Percentiles rank a stretch among this genome's conserved stretches.
These are phyloP conservation scores for Pseudophaeomoniella oleicola DNA, from an alignment of 2,329 filamentous ascomycete genomes.

Conservation along the genomic window DNA sequence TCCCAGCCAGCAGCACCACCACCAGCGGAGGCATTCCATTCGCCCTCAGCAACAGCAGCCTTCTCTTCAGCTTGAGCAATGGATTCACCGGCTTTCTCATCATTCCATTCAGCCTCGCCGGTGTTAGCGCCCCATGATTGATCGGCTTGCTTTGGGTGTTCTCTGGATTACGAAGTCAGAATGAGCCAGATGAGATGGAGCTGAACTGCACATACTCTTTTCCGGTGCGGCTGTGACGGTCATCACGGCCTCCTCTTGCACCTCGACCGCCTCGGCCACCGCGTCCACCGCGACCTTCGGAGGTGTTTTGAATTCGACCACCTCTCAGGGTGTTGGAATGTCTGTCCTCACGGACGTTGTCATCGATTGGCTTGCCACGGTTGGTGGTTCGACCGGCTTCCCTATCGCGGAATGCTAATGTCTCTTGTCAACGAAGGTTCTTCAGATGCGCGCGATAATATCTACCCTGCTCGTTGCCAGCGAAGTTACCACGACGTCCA, in stretches of 20 bases:
- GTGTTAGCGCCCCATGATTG: constrained; percentile 79
- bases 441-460: constrained; percentile 12
- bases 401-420: constrained; percentile 74
- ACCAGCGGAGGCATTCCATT: constrained; percentile 20
- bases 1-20: constrained; percentile 14
- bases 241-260: constrained; percentile 34
- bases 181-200: background rate
- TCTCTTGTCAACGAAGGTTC: constrained; percentile 1
- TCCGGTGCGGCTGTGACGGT: constrained; percentile 48
- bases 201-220: constrained; percentile 34
- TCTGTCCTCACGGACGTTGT: constrained; percentile 39
- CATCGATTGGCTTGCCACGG: constrained; percentile 64
- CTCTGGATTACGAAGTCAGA: constrained; percentile 19
- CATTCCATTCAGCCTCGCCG: constrained; percentile 71
- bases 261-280: constrained; percentile 51
- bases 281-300: constrained; percentile 29
- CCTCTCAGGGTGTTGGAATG: constrained; percentile 22
- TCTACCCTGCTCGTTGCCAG: constrained; percentile 80
- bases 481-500: constrained; percentile 42
- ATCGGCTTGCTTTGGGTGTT: constrained; percentile 40
- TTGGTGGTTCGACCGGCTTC: constrained; percentile 69
- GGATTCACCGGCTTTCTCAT: constrained; percentile 80
- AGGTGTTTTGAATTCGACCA: constrained; percentile 12
- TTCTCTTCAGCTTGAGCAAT: constrained; percentile 78
- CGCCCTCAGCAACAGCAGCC: constrained; percentile 33